Conservation (phyloP, 2,329 filamentous ascomycete genomes). For the Sporothrix humicola region DNA sequence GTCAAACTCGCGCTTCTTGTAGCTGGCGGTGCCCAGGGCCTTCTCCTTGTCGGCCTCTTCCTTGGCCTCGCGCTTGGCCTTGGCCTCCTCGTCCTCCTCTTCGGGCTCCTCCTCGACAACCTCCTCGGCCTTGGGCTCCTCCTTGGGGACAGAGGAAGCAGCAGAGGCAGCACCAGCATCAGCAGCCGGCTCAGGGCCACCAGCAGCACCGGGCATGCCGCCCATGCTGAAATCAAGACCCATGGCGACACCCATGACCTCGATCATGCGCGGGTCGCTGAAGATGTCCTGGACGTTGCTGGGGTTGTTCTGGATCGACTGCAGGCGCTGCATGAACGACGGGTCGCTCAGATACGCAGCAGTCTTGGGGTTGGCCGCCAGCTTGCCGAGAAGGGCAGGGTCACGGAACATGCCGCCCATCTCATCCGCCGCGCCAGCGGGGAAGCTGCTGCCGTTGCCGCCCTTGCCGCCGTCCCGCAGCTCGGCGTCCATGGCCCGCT, state of each 20-base stretch:
- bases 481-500: constrained; percentile 85
- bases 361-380: constrained; percentile 94
- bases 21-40: constrained; percentile 88
- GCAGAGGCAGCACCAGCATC: constrained; percentile 34
- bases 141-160: constrained; percentile 60
- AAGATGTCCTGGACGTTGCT: constrained; percentile 79
- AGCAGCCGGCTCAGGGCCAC: constrained; percentile 41
- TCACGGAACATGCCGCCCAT: constrained; percentile 95
- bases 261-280: constrained; percentile 87
- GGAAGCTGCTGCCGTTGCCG: constrained; percentile 65
- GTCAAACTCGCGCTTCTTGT: constrained; percentile 98
- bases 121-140: constrained; percentile 77
- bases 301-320: constrained; percentile 81
- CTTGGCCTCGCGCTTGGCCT: constrained; percentile 84
- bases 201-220: constrained; percentile 39
- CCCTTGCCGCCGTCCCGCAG: constrained; percentile 26
- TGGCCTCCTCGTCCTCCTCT: constrained; percentile 54
- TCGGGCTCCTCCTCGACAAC: constrained; percentile 66
- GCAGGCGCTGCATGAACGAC: constrained; percentile 88
- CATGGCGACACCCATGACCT: constrained; percentile 91
- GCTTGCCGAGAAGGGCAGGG: constrained; percentile 85
- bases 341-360: constrained; percentile 78
- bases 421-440: constrained; percentile 32
- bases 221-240: constrained; percentile 86
- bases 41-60: constrained; percentile 94